Evolutionary conservation across 441 rosid genomes (phyloP).

Genomic region (Pelargonium hybrid): DNA sequence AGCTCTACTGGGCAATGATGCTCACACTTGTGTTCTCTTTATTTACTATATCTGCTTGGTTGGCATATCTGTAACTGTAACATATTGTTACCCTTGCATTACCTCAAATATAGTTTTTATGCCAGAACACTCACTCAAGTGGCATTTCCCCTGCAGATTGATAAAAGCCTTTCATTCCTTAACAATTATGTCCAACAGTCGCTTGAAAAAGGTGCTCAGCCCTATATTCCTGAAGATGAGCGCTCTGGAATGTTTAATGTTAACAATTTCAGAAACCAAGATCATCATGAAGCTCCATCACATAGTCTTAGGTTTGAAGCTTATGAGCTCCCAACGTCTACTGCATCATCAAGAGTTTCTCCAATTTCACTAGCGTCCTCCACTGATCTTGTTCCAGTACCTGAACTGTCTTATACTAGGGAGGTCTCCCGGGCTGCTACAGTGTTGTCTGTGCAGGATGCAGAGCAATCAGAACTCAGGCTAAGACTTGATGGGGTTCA

Average conservation of each 20-base stretch:
- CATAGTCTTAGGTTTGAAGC: conserved; percentile 93
- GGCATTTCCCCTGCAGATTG: conserved; percentile 46
- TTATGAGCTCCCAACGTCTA: conserved; percentile 72
- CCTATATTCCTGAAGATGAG: conserved; percentile 67
- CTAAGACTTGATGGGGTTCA: conserved; percentile 94
- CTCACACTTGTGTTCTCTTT: not conserved
- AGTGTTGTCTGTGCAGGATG: conserved; percentile 36
- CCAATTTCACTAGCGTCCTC: conserved; percentile 37
- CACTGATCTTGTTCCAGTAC: conserved; percentile 63
- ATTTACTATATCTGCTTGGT: not conserved
- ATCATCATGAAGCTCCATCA: conserved; percentile 46
- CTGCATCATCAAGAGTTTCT: conserved; percentile 35
- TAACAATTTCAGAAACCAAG: conserved; percentile 45
- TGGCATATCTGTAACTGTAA: not conserved
- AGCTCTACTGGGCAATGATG: no score
- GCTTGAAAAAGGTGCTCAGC: conserved; percentile 68
- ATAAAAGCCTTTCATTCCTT: conserved; percentile 70
- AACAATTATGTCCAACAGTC: conserved; percentile 54
- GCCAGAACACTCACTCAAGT: conserved; percentile 9
- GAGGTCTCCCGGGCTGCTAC: conserved; percentile 42
- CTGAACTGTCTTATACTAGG: conserved; percentile 55
- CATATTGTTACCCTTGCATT: conserved; percentile 5
- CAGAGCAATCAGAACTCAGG: conserved; percentile 56
- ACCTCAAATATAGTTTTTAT: not conserved
- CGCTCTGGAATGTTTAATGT: conserved; percentile 44